Conservation (phyloP, 2,329 filamentous ascomycete genomes). For the Cucurbitaria berberidis region DNA sequence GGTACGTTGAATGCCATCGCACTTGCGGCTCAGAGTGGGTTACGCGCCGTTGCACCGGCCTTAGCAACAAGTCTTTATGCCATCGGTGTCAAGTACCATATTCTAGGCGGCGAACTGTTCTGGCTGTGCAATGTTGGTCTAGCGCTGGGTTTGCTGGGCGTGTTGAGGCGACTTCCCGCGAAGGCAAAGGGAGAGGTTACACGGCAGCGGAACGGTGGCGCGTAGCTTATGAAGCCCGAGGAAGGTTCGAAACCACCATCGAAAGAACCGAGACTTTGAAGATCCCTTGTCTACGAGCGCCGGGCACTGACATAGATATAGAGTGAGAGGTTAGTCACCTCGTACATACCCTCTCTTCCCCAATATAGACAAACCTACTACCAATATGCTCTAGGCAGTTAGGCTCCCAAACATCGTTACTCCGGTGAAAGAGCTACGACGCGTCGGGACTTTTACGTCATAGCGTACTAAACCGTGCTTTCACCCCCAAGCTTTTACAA, state of each 20-base stretch:
- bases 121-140: constrained; percentile 63
- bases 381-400: no score
- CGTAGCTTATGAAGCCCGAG: background rate
- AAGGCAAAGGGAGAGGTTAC: constrained; percentile 27
- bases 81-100: constrained; percentile 65
- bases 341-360: no score
- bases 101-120: constrained; percentile 68
- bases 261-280: no score
- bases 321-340: no score
- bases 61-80: constrained; percentile 72
- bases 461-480: no score
- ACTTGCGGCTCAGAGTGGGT: constrained; percentile 65
- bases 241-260: background rate
- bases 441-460: no score
- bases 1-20: constrained; percentile 75
- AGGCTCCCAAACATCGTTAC: background rate
- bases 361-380: no score
- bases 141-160: constrained; percentile 19
- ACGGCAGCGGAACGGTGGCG: background rate
- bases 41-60: constrained; percentile 71
- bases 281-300: no score
- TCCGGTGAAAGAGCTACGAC: background rate
- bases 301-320: background rate
- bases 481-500: no score
- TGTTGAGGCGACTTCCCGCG: constrained; percentile 32